Conservation (phyloP, 176 grass and related monocot genomes). For the Zea luxurians region DNA sequence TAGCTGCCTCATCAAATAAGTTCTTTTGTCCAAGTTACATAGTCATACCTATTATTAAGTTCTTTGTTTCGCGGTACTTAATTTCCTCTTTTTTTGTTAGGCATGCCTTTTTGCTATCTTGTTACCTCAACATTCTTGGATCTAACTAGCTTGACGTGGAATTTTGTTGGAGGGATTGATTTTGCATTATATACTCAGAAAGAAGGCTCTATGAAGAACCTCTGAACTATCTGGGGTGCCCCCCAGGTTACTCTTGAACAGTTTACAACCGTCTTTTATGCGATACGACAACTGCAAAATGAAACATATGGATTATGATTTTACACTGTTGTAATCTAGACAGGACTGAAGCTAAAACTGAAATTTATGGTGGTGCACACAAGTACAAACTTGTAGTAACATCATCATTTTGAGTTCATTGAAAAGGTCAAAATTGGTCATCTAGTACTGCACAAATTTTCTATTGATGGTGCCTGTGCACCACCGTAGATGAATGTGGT, state of each 20-base stretch:
- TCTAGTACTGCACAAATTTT: neutral
- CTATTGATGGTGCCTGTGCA: neutral
- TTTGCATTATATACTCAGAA: conserved; percentile 1
- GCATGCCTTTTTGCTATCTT: neutral
- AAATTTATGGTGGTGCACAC: neutral
- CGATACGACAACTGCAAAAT: neutral
- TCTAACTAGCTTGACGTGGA: neutral
- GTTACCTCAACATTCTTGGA: neutral
- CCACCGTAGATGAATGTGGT: neutral
- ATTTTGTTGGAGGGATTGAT: neutral
- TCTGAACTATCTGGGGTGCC: neutral
- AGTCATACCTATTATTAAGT: neutral
- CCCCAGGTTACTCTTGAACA: neutral
- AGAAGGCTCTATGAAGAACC: neutral
- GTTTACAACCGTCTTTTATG: neutral
- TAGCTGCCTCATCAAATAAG: neutral
- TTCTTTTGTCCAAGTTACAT: neutral
- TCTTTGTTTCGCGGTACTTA: neutral
- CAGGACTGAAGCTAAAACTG: neutral
- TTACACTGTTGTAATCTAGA: neutral
- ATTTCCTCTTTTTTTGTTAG: neutral
- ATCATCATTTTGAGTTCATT: too few relatives aligned
- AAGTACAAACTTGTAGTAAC: too few relatives aligned
- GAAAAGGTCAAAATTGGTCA: too few relatives aligned
- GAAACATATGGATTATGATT: neutral